Percentiles rank a stretch among this genome's conserved stretches.
Evolutionary conservation across 345 rosid species (phyloP).

Genomic region (Salix purpurea): DNA sequence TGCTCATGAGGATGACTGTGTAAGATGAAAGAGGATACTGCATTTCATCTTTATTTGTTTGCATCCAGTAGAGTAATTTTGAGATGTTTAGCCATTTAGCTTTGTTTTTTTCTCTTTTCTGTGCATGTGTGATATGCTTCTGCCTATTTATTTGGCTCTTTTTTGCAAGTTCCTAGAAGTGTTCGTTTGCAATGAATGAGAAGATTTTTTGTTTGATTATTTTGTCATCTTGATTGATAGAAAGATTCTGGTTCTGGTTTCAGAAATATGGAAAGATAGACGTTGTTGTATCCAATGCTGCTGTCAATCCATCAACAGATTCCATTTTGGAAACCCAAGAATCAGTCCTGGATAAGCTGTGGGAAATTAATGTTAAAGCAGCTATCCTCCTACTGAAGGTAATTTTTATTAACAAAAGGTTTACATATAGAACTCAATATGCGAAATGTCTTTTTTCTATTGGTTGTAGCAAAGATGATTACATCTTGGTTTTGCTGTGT

Average conservation of each 20-base stretch:
- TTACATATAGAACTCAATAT: background rate
- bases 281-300: constrained; percentile 73
- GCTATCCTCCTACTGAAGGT: constrained; percentile 67
- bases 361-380: constrained; percentile 88
- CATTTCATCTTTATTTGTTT: no score
- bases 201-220: no score
- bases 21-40: no score
- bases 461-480: no score
- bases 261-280: constrained; percentile 82
- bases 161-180: no score
- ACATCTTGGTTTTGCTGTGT: background rate
- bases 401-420: background rate
- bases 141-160: no score
- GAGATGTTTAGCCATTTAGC: no score
- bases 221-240: background rate
- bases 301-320: constrained; percentile 70
- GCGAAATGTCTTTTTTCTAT: background rate
- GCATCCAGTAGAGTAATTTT: no score
- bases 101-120: no score
- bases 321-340: constrained; percentile 57
- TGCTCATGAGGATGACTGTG: no score
- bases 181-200: no score
- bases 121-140: no score
- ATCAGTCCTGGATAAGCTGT: constrained; percentile 69
- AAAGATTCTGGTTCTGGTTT: constrained; percentile 7